Evolutionary conservation across 2,329 filamentous ascomycete genomes (phyloP), one percentile per base, ranked within the genome.

Genomic region (Monosporascus ibericus): DNA sequence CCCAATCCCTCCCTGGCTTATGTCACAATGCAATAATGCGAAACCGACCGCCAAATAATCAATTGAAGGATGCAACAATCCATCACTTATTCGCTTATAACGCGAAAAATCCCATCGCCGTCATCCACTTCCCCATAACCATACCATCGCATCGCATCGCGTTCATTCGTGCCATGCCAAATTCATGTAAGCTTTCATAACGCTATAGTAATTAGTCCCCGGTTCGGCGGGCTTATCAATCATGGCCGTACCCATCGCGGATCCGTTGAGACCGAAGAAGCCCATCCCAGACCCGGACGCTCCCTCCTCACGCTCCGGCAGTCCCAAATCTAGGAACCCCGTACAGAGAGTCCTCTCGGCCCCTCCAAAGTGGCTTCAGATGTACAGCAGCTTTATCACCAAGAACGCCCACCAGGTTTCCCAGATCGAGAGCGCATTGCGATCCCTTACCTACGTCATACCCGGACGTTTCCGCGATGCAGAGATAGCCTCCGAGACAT

Each of bases 391-490:
- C 59, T 96, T 97, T 73, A 92, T 99, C 75, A 88, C 89, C 57
- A 94, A 92, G 74, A 99, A 99, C 70, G 86, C 91, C 55, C 87
- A 90, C 65, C 90, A 95, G 54, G 91, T 99, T 50, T 90, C 90
- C 48, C 92, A 96, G 74, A 92, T 99, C 58, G 94, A 99, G 75
- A 95, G 90, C 57, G 90, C 91, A 15, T 75, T 99, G 65, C 85
- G 94, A 39, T 96, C 91, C 27, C 74, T 99, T 59, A 96, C 92
- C 47, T 99, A 99, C 69, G 91, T 99, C 59, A 94, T 97, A 48
- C 94, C 92, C 53, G 92, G 89, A 52, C 88, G 89, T 50, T 92
- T 92, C 64, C 84, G 89, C 62, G 92, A 97, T 72, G 92, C 92
- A 57, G 94, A 97, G 69, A 87, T 97, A 61, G 90, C 92, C 48